phyloP scores from a whole-genome alignment of 83 land plant species.

The Picea engelmannii region DNA sequence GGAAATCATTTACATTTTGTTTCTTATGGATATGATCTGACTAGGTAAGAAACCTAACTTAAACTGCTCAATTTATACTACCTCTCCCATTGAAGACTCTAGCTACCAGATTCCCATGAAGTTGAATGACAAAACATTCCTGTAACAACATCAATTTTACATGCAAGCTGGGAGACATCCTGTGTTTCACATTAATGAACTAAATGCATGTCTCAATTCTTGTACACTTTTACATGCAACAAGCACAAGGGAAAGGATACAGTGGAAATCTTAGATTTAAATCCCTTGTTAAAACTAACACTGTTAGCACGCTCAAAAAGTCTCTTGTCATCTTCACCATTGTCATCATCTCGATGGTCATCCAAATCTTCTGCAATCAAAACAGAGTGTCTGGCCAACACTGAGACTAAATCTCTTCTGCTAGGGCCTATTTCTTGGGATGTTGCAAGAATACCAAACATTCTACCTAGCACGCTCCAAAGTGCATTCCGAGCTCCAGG shows the following conservation, averaged over 20 bases:
- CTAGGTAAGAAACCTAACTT: background rate
- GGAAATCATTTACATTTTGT: background rate
- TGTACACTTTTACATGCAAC: background rate
- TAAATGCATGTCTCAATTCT: background rate
- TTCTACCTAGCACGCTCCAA: slow-evolving; percentile 39
- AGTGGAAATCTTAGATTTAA: slow-evolving; percentile 30
- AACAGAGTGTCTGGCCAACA: slow-evolving; percentile 21
- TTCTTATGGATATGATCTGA: background rate
- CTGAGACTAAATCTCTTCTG: slow-evolving; percentile 15
- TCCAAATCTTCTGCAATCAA: slow-evolving; percentile 32
- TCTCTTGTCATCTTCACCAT: slow-evolving; percentile 22
- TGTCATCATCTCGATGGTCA: slow-evolving; percentile 34
- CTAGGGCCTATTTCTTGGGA: slow-evolving; percentile 11
- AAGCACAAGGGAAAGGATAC: slow-evolving; percentile 16
- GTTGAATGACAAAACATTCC: background rate
- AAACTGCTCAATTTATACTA: background rate
- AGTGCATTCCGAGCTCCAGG: slow-evolving; percentile 50
- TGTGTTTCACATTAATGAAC: background rate
- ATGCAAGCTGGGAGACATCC: background rate
- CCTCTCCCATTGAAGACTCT: no score
- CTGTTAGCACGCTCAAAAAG: slow-evolving; percentile 4
- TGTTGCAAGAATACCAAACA: slow-evolving; percentile 12
- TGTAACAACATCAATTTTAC: background rate
- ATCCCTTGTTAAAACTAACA: slow-evolving; percentile 19
- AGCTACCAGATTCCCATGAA: background rate